Percentiles rank a stretch among this genome's conserved stretches.
Evolutionary conservation across 2,329 filamentous ascomycete species (phyloP).

Genomic region (Colletotrichum liriopes): DNA sequence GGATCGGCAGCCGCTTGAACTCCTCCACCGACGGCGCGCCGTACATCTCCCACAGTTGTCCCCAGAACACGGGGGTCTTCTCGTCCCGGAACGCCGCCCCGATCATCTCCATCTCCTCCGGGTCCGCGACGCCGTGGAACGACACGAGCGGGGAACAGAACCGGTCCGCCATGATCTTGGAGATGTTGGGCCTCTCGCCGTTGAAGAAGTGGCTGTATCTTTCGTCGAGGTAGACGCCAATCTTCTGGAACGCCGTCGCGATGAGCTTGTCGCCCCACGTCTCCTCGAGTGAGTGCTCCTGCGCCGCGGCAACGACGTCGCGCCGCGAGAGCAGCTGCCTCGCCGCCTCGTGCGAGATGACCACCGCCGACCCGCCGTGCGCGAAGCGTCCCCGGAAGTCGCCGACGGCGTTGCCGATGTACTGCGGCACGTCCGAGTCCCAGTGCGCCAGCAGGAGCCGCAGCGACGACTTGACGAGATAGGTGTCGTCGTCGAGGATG

Average conservation of each 20-base stretch:
- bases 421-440: constrained; percentile 62
- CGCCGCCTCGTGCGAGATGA: constrained; percentile 68
- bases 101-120: constrained; percentile 62
- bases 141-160: constrained; percentile 70
- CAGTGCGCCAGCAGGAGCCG: constrained; percentile 65
- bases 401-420: constrained; percentile 71
- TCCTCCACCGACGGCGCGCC: constrained; percentile 57
- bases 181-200: constrained; percentile 66
- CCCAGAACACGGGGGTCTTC: constrained; percentile 63
- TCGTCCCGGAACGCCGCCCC: constrained; percentile 58
- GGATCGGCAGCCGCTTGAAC: constrained; percentile 55
- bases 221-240: constrained; percentile 71
- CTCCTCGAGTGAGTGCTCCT: constrained; percentile 65
- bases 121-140: constrained; percentile 66
- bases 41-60: constrained; percentile 66
- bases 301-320: constrained; percentile 59
- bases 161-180: constrained; percentile 64
- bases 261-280: constrained; percentile 70
- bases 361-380: constrained; percentile 69
- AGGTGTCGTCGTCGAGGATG: constrained; percentile 72
- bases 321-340: constrained; percentile 61
- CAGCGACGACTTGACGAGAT: constrained; percentile 65
- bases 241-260: constrained; percentile 66
- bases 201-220: constrained; percentile 69
- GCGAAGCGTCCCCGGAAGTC: constrained; percentile 70